Base-by-base conservation (phyloP, 148 eudicot genomes). In the Rhododendron mucronatum region DNA sequence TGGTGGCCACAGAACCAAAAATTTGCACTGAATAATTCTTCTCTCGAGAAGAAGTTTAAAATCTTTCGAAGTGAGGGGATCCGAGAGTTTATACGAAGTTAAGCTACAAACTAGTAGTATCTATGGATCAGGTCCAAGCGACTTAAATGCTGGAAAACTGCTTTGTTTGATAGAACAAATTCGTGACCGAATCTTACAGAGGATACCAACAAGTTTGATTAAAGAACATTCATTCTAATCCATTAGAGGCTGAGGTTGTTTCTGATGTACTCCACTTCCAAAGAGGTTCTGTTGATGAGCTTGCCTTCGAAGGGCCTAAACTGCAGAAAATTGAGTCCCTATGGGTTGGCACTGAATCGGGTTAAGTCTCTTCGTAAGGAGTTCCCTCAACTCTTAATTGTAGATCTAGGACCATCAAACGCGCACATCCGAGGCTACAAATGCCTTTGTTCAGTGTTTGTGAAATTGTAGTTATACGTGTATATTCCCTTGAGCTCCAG, bases 331-430 rank as follows among this genome's bases (percentile, higher is more conserved):
- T 95, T 86, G 89, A 82, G 80, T 97, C 98, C 55, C 59, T 96
- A 82, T 96, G 99, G 99, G 91, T 96, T 85, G 84, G 99, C 57
- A 90, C 89, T 83, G 98, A 94, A 87, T 96, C 98, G 93, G 99
- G 99, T 96, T 88, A 33, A 85, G 79, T 88, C 69, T 85, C 78
- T 48, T 61, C 16, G 59, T 59, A 37, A 16, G 28, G 71, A 53
- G 39, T 26, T 57, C 78, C 67, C 50, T 26, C 74, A 61, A 61
- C 75, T 63, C 74, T 61, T 69, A 16, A 41, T 61, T 12, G 51
- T 23, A 63, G 37, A 50, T 33, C 37, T 14, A 82, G n/a, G 47
- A 57, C 71, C 10, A 57, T 35, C 45, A 81, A 81, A 57, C 47
- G 9, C 1, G 63, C 65, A 57, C 15, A 18, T 82, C 48, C 35